Conservation (phyloP, 768 basidiomycete genomes). For the Macrolepiota dolichaula region DNA sequence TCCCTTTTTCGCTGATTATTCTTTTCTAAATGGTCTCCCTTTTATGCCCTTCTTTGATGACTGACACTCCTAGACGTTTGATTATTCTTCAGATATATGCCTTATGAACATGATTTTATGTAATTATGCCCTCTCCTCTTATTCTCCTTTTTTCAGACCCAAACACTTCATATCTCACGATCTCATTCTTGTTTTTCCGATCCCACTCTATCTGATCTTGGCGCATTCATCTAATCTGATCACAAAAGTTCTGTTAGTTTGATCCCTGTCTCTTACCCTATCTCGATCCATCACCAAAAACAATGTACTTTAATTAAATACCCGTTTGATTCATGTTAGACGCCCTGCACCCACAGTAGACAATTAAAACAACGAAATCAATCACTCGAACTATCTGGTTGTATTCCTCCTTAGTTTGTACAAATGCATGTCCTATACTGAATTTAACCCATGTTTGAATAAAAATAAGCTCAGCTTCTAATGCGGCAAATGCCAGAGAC, state of each 20-base stretch:
- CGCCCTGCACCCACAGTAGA: background rate
- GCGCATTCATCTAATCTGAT: background rate
- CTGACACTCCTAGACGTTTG: background rate
- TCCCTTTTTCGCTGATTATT: background rate
- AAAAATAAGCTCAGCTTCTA: no score
- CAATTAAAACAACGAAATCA: background rate
- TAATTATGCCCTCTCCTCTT: background rate
- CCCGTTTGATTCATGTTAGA: background rate
- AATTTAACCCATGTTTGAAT: no score
- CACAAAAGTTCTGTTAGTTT: background rate
- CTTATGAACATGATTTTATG: background rate
- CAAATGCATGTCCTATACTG: no score
- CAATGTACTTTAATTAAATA: background rate
- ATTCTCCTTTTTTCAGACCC: background rate
- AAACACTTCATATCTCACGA: background rate
- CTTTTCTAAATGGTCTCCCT: background rate
- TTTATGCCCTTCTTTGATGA: background rate
- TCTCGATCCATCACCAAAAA: background rate
- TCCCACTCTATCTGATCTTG: background rate
- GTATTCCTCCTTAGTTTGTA: no score
- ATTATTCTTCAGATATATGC: slow-evolving; percentile 5
- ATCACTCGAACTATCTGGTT: background rate
- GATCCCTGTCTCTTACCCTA: background rate
- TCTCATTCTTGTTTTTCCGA: background rate
- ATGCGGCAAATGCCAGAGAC: no score